These are phyloP conservation scores for Botrytis medusae DNA, from an alignment of 2,329 filamentous ascomycete species.

Conservation along the genomic window DNA sequence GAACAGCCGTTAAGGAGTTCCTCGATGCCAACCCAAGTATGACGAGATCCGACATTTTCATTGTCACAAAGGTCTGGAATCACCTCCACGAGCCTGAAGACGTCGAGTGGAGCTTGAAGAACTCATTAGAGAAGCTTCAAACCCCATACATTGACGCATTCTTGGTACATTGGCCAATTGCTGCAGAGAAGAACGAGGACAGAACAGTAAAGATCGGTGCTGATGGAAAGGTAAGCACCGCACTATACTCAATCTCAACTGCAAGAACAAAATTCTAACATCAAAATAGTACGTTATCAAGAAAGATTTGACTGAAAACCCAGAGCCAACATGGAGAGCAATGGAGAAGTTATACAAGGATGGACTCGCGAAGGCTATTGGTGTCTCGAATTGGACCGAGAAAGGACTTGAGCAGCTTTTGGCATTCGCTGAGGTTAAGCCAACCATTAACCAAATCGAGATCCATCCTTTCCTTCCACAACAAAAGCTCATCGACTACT, in stretches of 20 bases:
- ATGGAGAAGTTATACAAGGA: constrained; percentile 65
- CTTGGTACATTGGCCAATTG: constrained; percentile 79
- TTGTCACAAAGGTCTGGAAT: constrained; percentile 45
- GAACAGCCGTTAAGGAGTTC: constrained; percentile 70
- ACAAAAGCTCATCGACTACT: constrained; percentile 69
- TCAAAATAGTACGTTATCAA: constrained; percentile 56
- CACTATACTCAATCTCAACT: background rate
- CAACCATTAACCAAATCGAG: constrained; percentile 59
- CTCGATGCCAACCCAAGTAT: constrained; percentile 58
- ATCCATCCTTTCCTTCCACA: constrained; percentile 73
- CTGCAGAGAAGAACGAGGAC: constrained; percentile 73
- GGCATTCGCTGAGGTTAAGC: constrained; percentile 48
- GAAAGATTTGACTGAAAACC: constrained; percentile 65
- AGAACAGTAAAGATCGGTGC: constrained; percentile 54
- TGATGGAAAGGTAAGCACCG: constrained; percentile 49
- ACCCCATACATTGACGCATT: constrained; percentile 79
- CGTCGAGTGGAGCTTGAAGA: constrained; percentile 67
- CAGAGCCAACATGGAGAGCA: constrained; percentile 67
- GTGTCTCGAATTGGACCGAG: constrained; percentile 59
- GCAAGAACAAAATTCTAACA: constrained; percentile 21
- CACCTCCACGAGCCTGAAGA: constrained; percentile 60
- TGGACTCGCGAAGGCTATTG: constrained; percentile 59
- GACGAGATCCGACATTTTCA: constrained; percentile 48
- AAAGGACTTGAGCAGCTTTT: constrained; percentile 55
- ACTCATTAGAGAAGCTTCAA: constrained; percentile 69